Base-by-base conservation (phyloP, 805 yeast species). In the Wilhelminamyces savonicus region DNA sequence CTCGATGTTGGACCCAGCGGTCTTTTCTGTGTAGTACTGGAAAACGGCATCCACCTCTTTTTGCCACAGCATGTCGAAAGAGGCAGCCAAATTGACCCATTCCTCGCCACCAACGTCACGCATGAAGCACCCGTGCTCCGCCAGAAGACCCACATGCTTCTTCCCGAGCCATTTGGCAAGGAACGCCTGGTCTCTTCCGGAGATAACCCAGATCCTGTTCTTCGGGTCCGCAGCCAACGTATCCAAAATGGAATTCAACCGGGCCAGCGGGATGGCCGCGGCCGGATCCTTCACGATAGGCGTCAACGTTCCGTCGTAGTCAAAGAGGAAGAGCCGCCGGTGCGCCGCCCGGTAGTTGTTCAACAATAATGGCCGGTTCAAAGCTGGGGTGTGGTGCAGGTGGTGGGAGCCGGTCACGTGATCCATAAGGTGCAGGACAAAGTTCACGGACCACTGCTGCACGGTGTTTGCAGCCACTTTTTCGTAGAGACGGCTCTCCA, bases 81-180 rank as follows among this genome's bases (percentile, higher is more conserved):
- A 61, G 30, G 78, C 87, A 9, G 95, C 81, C 32, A 92, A 67
- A 48, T 92, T 92, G 20, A 76, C 72, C 99, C 99, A 92, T 10
- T 68, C 56, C 10, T 60, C 56, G 2, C 66, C 49, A 7, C 77
- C 76, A n/a, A 80, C 71, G 40, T 74, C 80, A 50, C 82, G 82
- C 71, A 90, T 73, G 48, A 92, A 92, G 49, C 97, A 90, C 6
- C 99, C 99, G 54, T 92, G 99, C 52, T 92, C 99, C 0, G 98
- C 97, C 35, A 94, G 80, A 31, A 92, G 66, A 2, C 97, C 96
- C 20, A 92, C 61, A 33, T 72, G 65, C 39, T 70, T 70, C 3
- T 70, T 47, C 6, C 97, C 97, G 38, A 88, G 62, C 92, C 96
- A 87, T 56, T 78, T 76, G 39, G 82, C 94, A 46, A 92, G 68